Evolutionary conservation across 106 monocot genomes (phyloP), one percentile per base, ranked within the genome.

Genomic region (Vanilla planifolia): DNA sequence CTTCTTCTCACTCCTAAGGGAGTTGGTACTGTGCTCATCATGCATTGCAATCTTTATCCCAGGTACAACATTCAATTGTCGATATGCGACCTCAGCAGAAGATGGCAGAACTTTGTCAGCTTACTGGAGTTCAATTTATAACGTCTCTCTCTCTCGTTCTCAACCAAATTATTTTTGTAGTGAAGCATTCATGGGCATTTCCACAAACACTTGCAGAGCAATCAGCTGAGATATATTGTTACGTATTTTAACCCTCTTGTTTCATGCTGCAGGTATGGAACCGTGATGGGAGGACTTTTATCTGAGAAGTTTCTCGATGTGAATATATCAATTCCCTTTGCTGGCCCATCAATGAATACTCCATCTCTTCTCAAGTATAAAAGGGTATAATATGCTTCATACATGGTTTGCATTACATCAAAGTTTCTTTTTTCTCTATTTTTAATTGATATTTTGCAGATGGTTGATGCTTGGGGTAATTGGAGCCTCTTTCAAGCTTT

Each of bases 51-150:
- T 71, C 36, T 27, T 60, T 26, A 8, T 62, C 3, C 0, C 46
- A 96, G 96, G 96, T 96, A 48, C 90, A 96, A 84, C 90, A 96
- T 81, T 96, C 90, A 51, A 63, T 96, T 50, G 74, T 96, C 44
- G 96, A 96, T 74, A 90, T 96, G 84, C 86, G 90, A 32, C 96
- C 96, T 11, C 90, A 96, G 50, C 80, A 84, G 66, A 81, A 52
- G 71, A 96, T 96, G 90, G 84, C 84, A 6, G 81, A 96, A 51
- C 81, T 96, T 52, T 96, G 96, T 67, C 65, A 83, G 64, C 84
- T 77, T 46, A 77, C 79, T 3, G 90, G 87, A 69, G 87, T 91
- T 43, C 68, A 96, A 72, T 90, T 96, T 61, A 87, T 96, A 78
- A 90, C 90, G 87, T 91, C 45, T 73, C 46, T 77, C 58, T 71